Base-by-base conservation (phyloP, 306 rosid species). In the Rubus parviflorus region DNA sequence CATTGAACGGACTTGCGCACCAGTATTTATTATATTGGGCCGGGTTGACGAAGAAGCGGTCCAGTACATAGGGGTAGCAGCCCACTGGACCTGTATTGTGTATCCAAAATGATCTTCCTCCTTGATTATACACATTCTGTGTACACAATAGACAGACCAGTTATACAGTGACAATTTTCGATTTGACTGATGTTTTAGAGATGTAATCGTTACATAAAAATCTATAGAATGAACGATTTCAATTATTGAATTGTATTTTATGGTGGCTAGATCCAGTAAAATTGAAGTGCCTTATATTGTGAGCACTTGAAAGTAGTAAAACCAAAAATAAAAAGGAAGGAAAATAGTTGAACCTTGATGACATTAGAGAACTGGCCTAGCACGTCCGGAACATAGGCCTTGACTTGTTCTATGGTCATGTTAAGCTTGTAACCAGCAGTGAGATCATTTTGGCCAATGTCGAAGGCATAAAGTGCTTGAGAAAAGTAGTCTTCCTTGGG, bases 391-490 rank as follows among this genome's bases (percentile, higher is more conserved):
- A 80, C 70, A 51, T 67, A 67, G 3, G 77, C 37, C 78, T 67
- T 62, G n/a, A 89, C 87, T 82, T 88, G 87, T 47, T 83, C 83
- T 0, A 76, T 73, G 65, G 92, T 78, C 87, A 89, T 80, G 88
- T 88, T 91, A 46, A 73, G 89, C 75, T 86, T 86, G 83, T 82
- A 89, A 76, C 94, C 97, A 16, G 92, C 80, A 3, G 94, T 16
- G 70, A 91, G 85, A 73, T 91, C 97, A 74, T 91, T 91, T 79
- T 91, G 94, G 52, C 97, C 97, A 53, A 91, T 89, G 77, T 91
- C 97, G 75, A 91, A 85, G 14, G 97, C 88, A 83, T 91, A 91
- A 4, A 91, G 85, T 22, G 91, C 92, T 0, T 19, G 30, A 72
- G 91, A 88, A 71, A 85, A 85, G 77, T 78, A 75, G 30, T 86